Conservation (phyloP, 2,329 filamentous ascomycete species). For the Anisogramma anomala region DNA sequence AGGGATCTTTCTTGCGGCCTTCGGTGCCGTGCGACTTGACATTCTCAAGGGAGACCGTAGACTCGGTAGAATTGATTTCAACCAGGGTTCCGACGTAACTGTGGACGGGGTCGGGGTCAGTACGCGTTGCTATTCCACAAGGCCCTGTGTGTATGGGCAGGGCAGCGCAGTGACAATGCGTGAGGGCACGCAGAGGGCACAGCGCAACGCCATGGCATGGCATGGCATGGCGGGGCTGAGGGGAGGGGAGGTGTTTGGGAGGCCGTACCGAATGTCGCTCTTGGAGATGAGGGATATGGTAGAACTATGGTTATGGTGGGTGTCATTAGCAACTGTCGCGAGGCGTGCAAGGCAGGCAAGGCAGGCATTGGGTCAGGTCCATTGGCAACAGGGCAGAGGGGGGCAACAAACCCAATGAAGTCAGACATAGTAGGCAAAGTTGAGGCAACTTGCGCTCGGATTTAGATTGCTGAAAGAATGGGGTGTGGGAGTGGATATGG, state of each 20-base stretch:
- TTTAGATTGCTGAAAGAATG: no score
- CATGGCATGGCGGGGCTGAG: no score
- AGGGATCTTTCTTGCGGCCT: slow-evolving; percentile 65
- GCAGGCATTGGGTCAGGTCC: slow-evolving; percentile 11
- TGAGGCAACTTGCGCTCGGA: no score
- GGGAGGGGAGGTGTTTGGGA: no score
- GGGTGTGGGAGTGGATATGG: no score
- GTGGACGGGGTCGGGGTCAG: slow-evolving; percentile 24
- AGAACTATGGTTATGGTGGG: no score
- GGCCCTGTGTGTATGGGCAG: not conserved
- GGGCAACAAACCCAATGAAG: slow-evolving; percentile 42
- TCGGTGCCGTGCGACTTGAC: slow-evolving; percentile 92
- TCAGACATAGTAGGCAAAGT: slow-evolving; percentile 37
- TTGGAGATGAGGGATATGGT: slow-evolving; percentile 95
- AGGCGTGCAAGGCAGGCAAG: slow-evolving; percentile 22
- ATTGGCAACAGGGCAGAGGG: slow-evolving; percentile 14
- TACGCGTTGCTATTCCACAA: no score
- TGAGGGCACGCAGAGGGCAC: no score
- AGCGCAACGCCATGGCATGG: not conserved
- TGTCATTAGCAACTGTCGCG: no score
- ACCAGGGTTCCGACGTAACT: slow-evolving; percentile 94
- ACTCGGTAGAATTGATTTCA: slow-evolving; percentile 95
- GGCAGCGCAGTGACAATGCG: no score
- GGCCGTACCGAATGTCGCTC: slow-evolving; percentile 82
- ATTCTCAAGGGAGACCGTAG: slow-evolving; percentile 93